Base-by-base conservation (phyloP, 164 flowering plant species). In the Piper betle region DNA sequence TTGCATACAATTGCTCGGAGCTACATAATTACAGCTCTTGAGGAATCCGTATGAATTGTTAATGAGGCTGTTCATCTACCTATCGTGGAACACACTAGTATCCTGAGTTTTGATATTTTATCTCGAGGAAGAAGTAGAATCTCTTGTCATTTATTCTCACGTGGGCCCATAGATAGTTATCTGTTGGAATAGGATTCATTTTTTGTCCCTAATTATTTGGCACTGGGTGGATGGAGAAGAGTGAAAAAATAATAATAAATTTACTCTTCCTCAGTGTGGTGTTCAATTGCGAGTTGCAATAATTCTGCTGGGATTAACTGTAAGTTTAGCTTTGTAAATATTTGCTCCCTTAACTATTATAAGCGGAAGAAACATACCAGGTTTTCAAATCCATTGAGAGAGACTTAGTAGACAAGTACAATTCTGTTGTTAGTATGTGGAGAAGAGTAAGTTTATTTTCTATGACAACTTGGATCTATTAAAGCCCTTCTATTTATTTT, bases 1-100 rank as follows among this genome's bases (percentile, higher is more conserved):
- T 71, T 78, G 19, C 97, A 94, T 73, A 82, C 96, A 39, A 80
- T 88, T 64, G 93, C 97, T 68, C 82, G 99, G 63, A 94, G 93
- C 78, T 94, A 94, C 70, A 78, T 91, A 67, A 81, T 87, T 56
- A 86, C 97, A 40, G 69, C 91, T 33, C 88, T 94, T 40, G 99
- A 91, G 67, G 99, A 94, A 68, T 94, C 97, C 0, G 73, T 88
- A 61, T 83, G 81, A 74, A 62, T 76, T 58, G 88, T 94, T 19
- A 94, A 94, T 80, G 84, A 86, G 67, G 97, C 91, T 12, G 75
- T 91, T 73, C 87, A 68, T 73, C 85, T 61, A 65, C 78, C 91
- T n/a, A 68, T 80, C 58, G 69, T 78, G 84, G 97, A 91, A 82
- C 86, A 70, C 37, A 86, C 97, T 61, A 71, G 99, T 94, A 94